These are phyloP conservation scores for Syzygium oleosum DNA, from an alignment of 345 rosid genomes.

Conservation along the genomic window DNA sequence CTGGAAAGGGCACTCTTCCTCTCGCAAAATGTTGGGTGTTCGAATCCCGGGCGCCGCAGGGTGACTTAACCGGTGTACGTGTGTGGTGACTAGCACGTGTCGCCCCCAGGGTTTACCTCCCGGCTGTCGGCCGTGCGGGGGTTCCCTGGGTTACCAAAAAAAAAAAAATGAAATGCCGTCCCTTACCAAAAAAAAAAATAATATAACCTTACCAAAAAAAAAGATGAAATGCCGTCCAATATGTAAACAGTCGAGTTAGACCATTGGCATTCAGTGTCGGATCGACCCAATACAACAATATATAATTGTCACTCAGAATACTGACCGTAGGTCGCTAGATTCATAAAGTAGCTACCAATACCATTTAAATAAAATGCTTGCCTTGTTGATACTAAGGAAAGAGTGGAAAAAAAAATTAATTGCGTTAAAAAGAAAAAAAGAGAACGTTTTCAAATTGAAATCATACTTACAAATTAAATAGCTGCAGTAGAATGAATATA, in stretches of 20 bases:
- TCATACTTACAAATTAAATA: neutral
- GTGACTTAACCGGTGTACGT: too few species aligned
- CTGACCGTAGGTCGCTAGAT: neutral
- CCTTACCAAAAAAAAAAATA: too few species aligned
- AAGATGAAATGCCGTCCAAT: neutral
- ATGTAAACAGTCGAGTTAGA: neutral
- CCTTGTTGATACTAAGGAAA: too few species aligned
- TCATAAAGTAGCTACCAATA: neutral
- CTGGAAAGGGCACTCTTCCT: too few species aligned
- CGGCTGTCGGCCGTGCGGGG: too few species aligned
- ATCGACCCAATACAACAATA: neutral
- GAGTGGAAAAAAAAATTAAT: neutral
- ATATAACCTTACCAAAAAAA: too few species aligned
- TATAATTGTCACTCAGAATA: neutral
- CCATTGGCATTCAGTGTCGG: neutral
- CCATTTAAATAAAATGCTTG: neutral
- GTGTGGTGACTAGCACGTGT: too few species aligned
- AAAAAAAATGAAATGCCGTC: neutral
- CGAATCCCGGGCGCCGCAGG: too few species aligned
- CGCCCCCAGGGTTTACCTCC: too few species aligned
- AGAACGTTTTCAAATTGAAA: neutral
- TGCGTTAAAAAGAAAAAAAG: neutral
- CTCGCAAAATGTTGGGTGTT: too few species aligned
- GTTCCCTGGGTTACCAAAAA: too few species aligned
- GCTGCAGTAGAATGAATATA: neutral